A percentile compares a stretch with the other conserved stretches of the same genome.
These are phyloP conservation scores for Phytophthora hybrid DNA, from an alignment of 352 stramenopile genomes.

Conservation along the genomic window DNA sequence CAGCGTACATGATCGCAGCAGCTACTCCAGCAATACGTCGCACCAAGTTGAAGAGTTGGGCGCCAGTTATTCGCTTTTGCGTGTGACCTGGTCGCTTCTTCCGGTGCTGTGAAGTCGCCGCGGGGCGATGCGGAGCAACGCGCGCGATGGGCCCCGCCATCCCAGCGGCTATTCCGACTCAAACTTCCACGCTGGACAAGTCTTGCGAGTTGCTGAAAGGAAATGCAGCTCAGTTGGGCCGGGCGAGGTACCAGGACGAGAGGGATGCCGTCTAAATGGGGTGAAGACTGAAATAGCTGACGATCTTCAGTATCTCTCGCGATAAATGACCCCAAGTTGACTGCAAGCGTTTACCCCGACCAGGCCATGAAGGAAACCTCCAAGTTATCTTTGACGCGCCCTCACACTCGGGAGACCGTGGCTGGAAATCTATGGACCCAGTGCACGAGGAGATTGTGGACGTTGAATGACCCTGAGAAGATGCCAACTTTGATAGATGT, in stretches of 20 bases:
- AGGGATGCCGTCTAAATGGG: slow-evolving; percentile 17
- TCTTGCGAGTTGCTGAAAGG: slow-evolving; percentile 3
- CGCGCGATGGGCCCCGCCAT: slow-evolving; percentile 31
- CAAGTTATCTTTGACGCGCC: background rate
- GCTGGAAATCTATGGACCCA: background rate
- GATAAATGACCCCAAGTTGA: background rate
- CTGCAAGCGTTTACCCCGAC: background rate
- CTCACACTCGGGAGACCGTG: background rate
- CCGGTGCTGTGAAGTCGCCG: slow-evolving; percentile 4
- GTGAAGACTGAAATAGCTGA: background rate
- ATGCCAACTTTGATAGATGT: too few relatives aligned
- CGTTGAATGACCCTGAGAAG: too few relatives aligned
- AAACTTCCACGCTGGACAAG: background rate
- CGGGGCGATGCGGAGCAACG: slow-evolving; percentile 17
- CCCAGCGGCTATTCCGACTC: background rate
- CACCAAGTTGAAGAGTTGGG: slow-evolving; percentile 37
- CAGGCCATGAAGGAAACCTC: background rate
- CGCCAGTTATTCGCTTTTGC: slow-evolving; percentile 35
- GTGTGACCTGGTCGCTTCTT: slow-evolving; percentile 13
- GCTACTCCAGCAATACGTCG: slow-evolving; percentile 34
- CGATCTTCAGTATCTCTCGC: background rate
- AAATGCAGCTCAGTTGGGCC: background rate
- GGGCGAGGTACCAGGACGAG: slow-evolving; percentile 3
- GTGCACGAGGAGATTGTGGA: too few relatives aligned
- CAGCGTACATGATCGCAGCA: slow-evolving; percentile 32